A percentile compares a stretch with the other conserved stretches of the same genome.
Evolutionary conservation across 306 rosid species (phyloP).

Genomic region (Hippophae rhamnoides): DNA sequence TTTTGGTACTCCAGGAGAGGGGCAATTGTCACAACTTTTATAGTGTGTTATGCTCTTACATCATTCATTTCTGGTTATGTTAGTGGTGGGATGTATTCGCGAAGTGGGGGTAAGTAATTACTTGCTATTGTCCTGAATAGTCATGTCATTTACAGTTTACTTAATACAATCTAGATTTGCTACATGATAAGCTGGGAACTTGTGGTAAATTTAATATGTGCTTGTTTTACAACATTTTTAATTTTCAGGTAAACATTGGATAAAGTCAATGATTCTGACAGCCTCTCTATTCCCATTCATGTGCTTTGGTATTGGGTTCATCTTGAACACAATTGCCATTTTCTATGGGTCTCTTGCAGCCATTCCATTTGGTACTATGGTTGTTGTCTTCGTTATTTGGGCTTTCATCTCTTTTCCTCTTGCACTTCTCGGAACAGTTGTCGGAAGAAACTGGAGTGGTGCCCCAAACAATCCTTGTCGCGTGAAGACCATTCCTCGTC

Average conservation of each 20-base stretch:
- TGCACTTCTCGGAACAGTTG: slow-evolving; percentile 99
- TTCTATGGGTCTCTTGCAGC: slow-evolving; percentile 98
- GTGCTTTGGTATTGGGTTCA: slow-evolving; percentile 97
- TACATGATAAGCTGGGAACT: slow-evolving; percentile 12
- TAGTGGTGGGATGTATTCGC: slow-evolving; percentile 99
- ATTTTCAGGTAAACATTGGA: slow-evolving; percentile 82
- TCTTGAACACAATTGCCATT: slow-evolving; percentile 86
- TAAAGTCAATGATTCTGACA: slow-evolving; percentile 96
- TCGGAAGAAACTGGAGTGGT: slow-evolving; percentile 99
- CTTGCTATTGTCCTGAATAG: background rate
- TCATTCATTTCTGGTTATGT: slow-evolving; percentile 98
- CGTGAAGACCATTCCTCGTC: slow-evolving; percentile 98
- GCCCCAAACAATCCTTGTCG: slow-evolving; percentile 99
- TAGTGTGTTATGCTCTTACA: slow-evolving; percentile 96
- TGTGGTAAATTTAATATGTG: slow-evolving; percentile 4
- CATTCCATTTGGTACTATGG: slow-evolving; percentile 97
- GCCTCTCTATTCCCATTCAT: slow-evolving; percentile 90
- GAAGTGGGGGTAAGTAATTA: slow-evolving; percentile 65
- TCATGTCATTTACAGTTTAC: background rate
- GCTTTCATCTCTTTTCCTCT: slow-evolving; percentile 96
- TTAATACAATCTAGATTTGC: background rate
- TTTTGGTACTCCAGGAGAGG: slow-evolving; percentile 64
- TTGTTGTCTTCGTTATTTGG: slow-evolving; percentile 98
- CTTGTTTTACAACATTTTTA: background rate
- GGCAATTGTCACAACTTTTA: slow-evolving; percentile 96